These are phyloP conservation scores for Ceratobasidium sp. DNA, from an alignment of 1,284 basidiomycete species.

Conservation along the genomic window DNA sequence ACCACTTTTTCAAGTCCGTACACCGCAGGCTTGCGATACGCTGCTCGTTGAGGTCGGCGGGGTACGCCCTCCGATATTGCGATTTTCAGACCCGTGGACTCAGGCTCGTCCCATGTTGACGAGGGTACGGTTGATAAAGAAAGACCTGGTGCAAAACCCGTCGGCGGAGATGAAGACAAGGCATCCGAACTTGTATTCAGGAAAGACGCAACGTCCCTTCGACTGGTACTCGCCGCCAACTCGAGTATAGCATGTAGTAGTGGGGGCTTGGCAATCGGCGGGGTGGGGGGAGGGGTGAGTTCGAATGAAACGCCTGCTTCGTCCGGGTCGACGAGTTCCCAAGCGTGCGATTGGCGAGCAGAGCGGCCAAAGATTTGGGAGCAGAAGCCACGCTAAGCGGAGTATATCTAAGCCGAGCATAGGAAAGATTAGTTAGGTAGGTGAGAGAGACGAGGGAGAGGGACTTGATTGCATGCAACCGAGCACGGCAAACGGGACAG, in stretches of 20 bases:
- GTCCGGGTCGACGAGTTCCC: constrained; percentile 54
- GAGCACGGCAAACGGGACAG: constrained; percentile 55
- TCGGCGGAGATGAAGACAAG: background rate
- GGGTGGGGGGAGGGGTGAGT: background rate
- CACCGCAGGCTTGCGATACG: constrained; percentile 56
- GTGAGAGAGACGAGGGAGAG: background rate
- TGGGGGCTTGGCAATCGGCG: background rate
- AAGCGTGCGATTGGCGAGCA: constrained; percentile 56
- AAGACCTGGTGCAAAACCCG: too few species aligned
- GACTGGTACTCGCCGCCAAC: constrained; percentile 27
- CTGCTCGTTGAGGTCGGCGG: constrained; percentile 7
- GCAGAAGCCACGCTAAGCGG: constrained; percentile 60
- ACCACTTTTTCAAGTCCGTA: constrained; percentile 62
- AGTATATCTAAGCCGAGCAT: constrained; percentile 52
- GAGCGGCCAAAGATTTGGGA: constrained; percentile 58
- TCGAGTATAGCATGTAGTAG: constrained; percentile 10
- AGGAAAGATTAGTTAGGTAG: background rate
- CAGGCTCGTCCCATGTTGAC: background rate
- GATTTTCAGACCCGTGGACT: constrained; percentile 20
- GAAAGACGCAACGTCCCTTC: constrained; percentile 25
- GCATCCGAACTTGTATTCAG: background rate
- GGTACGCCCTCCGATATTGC: constrained; percentile 1
- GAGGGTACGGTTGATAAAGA: constrained; percentile 12
- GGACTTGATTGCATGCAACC: constrained; percentile 54
- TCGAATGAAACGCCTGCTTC: constrained; percentile 46